Conservation (phyloP, 2,329 filamentous ascomycete species). For the Arthrobotrys pseudoclavata region DNA sequence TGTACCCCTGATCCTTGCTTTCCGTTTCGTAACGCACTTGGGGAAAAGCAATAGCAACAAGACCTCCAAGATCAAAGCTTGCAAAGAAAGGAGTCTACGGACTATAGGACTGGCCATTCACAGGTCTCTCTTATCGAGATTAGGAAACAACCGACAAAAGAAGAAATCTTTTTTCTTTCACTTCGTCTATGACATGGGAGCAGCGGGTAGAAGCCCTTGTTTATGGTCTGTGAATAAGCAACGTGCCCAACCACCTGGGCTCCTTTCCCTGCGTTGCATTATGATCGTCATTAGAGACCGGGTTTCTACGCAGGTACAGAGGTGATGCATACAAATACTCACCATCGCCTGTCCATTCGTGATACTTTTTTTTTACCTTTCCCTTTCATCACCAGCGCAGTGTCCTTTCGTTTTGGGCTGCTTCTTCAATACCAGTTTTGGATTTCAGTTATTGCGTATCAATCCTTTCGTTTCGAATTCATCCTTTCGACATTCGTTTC, state of each 20-base stretch:
- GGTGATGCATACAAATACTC: constrained; percentile 56
- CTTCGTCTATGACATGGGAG: constrained; percentile 27
- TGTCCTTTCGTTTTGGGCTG: constrained; percentile 47
- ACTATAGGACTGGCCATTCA: constrained; percentile 19
- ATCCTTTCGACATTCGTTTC: constrained; percentile 34
- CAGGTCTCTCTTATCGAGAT: constrained; percentile 15
- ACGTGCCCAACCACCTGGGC: constrained; percentile 40
- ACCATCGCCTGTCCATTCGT: constrained; percentile 9
- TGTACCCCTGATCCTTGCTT: constrained; percentile 24
- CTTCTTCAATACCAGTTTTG: constrained; percentile 12
- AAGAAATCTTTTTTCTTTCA: constrained; percentile 22
- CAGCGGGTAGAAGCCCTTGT: constrained; percentile 40
- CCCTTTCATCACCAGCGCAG: constrained; percentile 47
- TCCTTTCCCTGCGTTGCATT: constrained; percentile 18
- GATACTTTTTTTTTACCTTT: constrained; percentile 11
- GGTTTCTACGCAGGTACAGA: constrained; percentile 30
- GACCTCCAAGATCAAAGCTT: background rate
- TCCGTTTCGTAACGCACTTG: constrained; percentile 48
- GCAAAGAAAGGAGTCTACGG: constrained; percentile 16
- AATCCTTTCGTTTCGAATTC: constrained; percentile 42
- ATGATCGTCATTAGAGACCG: constrained; percentile 23
- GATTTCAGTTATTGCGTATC: constrained; percentile 29
- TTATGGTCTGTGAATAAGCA: constrained; percentile 40
- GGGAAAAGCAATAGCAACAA: constrained; percentile 17
- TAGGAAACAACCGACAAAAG: constrained; percentile 14